These are phyloP conservation scores for Podila verticillata DNA, from an alignment of 192 early-diverging fungal species.

Conservation along the genomic window DNA sequence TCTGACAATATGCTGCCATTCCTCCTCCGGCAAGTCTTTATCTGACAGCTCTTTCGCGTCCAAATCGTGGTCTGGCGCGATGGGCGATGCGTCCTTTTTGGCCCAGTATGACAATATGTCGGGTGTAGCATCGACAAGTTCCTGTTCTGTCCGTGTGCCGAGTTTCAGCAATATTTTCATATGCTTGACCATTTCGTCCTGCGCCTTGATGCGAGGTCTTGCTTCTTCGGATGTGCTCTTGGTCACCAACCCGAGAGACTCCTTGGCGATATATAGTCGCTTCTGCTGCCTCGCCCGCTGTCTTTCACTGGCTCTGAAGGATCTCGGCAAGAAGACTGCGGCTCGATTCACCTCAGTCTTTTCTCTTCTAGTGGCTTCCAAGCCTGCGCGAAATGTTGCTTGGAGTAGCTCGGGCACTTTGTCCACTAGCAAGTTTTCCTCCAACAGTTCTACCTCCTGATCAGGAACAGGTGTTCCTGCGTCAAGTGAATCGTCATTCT, in stretches of 20 bases:
- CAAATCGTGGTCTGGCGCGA: constrained; percentile 13
- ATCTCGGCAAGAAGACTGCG: not conserved
- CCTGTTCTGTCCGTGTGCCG: constrained; percentile 17
- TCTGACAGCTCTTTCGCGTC: not conserved
- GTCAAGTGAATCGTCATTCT: constrained; percentile 5
- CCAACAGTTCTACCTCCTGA: not conserved
- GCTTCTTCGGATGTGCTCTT: not conserved
- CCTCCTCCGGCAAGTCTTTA: constrained; percentile 6
- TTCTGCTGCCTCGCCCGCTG: not conserved
- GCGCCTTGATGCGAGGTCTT: not conserved
- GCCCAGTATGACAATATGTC: constrained; percentile 12
- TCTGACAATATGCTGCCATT: constrained; percentile 8
- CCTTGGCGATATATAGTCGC: not conserved
- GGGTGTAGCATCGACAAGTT: constrained; percentile 10
- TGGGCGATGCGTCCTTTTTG: not conserved
- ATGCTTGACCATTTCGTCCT: not conserved
- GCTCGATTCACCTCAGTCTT: not conserved
- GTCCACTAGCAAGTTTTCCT: not conserved
- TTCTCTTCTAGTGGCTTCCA: not conserved
- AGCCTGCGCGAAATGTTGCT: not conserved
- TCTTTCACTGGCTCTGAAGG: not conserved
- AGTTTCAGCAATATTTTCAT: constrained; percentile 8
- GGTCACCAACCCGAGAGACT: not conserved
- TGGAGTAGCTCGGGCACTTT: no score
- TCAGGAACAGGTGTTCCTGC: constrained; percentile 3